Evolutionary conservation across 345 rosid genomes (phyloP), one percentile per base, ranked within the genome.

Genomic region (Eucalyptus sideroxylon): DNA sequence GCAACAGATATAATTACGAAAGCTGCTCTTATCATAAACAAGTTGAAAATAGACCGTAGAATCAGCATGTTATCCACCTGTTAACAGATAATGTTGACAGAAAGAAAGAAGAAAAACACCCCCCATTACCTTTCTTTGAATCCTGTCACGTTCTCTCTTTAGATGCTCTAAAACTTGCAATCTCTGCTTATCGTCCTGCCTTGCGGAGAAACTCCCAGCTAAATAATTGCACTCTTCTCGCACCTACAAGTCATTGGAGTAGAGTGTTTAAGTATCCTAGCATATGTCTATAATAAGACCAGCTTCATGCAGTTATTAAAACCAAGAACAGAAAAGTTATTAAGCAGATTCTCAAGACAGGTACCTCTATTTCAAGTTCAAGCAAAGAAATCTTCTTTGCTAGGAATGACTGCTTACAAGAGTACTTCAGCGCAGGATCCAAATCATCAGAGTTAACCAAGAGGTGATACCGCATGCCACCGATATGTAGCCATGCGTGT

Each of bases 401-500:
- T 55, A 95, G 51, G 50, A 90, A 92, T 37, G 93, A 89, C 88
- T 93, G 91, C 93, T 96, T 98, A 93, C 91, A 94, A 62, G 94
- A 92, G 89, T 95, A 95, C 92, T 97, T 97, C 93, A 92, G 89
- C 87, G 94, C 95, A 89, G 99, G 99, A 93, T 98, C 99, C 90
- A 96, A 87, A 91, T 92, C 95, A 93, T 95, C 95, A 90, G 93
- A 88, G 88, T 93, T 86, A 91, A 93, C 94, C 94, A 98, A 92
- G 89, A 97, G 99, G 92, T 89, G 91, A 91, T 94, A 95, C 81
- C 98, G 98, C 88, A 98, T 90, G 40, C 91, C 95, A 56, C 99
- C 99, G 87, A 98, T 95, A 80, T 91, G 90, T 83, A 97, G 87
- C 99, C 99, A 98, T 34, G 94, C 96, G 90, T 90, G 89, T 81